A percentile compares a stretch with the other conserved stretches of the same genome.
Evolutionary conservation across 768 basidiomycete genomes (phyloP).

Genomic region (Gloeopeniophorella convolvens): DNA sequence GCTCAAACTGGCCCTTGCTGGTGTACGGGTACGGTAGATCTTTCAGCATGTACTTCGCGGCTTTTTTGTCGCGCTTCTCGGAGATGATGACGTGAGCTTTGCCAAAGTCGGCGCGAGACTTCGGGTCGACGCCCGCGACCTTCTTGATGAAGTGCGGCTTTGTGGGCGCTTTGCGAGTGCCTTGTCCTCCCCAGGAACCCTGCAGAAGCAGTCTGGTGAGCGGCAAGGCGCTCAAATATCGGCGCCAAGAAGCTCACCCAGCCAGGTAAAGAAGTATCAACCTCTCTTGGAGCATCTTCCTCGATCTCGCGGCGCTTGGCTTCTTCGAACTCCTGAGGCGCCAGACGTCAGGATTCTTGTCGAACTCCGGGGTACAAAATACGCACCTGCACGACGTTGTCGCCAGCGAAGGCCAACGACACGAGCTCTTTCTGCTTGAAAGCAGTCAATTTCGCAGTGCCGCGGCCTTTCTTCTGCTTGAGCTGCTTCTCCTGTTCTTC

Average conservation of each 20-base stretch:
- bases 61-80: slow-evolving; percentile 93
- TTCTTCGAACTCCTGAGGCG: slow-evolving; percentile 71
- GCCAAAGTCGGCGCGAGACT: slow-evolving; percentile 72
- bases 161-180: slow-evolving; percentile 51
- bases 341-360: slow-evolving; percentile 3
- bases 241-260: slow-evolving; percentile 58
- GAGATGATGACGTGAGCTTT: slow-evolving; percentile 92
- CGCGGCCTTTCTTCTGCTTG: slow-evolving; percentile 42
- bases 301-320: slow-evolving; percentile 79
- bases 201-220: slow-evolving; percentile 26
- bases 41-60: slow-evolving; percentile 79
- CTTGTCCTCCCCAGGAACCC: slow-evolving; percentile 91
- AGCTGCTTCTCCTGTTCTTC: slow-evolving; percentile 58
- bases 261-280: slow-evolving; percentile 88
- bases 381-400: slow-evolving; percentile 86
- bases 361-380: not conserved
- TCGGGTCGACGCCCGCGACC: slow-evolving; percentile 73
- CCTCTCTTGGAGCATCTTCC: slow-evolving; percentile 77
- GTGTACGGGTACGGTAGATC: slow-evolving; percentile 96
- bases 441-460: slow-evolving; percentile 42
- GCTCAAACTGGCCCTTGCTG: slow-evolving; percentile 87
- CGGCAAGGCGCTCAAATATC: not conserved
- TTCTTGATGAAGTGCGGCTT: slow-evolving; percentile 75
- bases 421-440: slow-evolving; percentile 92
- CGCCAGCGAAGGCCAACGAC: slow-evolving; percentile 92